Evolutionary conservation across 257 asterid genomes (phyloP).

Genomic region (Penstemon newberryi): DNA sequence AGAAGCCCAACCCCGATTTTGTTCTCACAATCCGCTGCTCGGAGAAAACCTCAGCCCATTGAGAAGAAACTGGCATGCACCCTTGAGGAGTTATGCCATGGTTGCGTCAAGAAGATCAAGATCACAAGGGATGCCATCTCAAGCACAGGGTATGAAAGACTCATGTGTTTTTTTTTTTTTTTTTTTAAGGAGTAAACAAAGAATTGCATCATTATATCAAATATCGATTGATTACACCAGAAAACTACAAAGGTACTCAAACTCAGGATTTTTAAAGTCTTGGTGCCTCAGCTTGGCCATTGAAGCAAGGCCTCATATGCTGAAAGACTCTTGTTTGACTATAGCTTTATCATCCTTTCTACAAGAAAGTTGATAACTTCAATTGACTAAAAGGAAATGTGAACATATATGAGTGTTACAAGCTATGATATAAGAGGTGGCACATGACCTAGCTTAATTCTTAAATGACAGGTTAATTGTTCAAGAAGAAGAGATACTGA

Average conservation of each 20-base stretch:
- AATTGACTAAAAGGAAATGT: slow-evolving; percentile 29
- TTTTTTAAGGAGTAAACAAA: no score
- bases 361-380: neutral
- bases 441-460: slow-evolving; percentile 37
- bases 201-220: no score
- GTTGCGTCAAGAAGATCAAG: slow-evolving; percentile 73
- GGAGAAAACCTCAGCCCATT: slow-evolving; percentile 63
- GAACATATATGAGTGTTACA: slow-evolving; percentile 22
- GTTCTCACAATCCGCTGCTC: slow-evolving; percentile 64
- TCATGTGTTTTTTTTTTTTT: neutral
- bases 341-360: slow-evolving; percentile 1
- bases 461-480: slow-evolving; percentile 54
- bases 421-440: slow-evolving; percentile 30
- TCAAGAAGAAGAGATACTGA: slow-evolving; percentile 72
- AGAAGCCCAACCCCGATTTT: slow-evolving; percentile 62
- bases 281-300: no score
- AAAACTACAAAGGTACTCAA: no score
- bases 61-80: slow-evolving; percentile 80
- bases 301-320: no score
- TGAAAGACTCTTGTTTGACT: no score
- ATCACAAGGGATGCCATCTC: slow-evolving; percentile 82
- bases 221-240: no score
- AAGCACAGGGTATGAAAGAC: slow-evolving; percentile 57
- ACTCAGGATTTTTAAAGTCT: no score
- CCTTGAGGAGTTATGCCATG: slow-evolving; percentile 79